A percentile compares a stretch with the other conserved stretches of the same genome.
phyloP scores from a whole-genome alignment of 1,139 yeast genomes.

The Candida freyschussii region DNA sequence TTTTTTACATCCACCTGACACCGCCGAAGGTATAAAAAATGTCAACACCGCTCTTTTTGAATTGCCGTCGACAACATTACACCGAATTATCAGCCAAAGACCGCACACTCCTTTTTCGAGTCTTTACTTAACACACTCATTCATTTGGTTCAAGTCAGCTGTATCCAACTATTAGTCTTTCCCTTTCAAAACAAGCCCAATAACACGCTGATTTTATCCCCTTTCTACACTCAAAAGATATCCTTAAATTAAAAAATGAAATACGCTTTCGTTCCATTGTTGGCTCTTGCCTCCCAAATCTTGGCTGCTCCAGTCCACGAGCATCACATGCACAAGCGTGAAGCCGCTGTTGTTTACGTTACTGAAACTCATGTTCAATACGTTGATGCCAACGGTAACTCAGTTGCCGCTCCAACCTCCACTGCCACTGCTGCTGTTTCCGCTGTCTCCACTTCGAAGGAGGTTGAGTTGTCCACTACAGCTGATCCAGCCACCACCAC shows the following conservation, averaged over 20 bases:
- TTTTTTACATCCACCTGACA: constrained; percentile 7
- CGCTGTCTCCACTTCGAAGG: constrained; percentile 21
- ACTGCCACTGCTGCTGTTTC: constrained; percentile 16
- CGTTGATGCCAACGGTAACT: constrained; percentile 36
- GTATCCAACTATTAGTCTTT: constrained; percentile 14
- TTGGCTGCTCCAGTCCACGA: constrained; percentile 46
- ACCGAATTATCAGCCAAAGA: too few species aligned
- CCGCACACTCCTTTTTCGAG: constrained; percentile 8
- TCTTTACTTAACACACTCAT: constrained; percentile 1
- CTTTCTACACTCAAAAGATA: too few species aligned
- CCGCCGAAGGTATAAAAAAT: constrained; percentile 9
- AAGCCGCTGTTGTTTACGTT: constrained; percentile 49
- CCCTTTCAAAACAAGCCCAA: too few species aligned
- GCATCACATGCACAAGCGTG: constrained; percentile 55
- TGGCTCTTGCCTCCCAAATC: constrained; percentile 33
- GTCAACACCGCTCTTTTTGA: constrained; percentile 13
- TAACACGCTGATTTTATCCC: too few species aligned
- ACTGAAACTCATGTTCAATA: constrained; percentile 48
- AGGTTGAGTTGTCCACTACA: constrained; percentile 21
- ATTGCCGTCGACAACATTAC: too few species aligned
- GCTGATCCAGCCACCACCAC: constrained; percentile 5
- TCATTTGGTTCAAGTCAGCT: background rate
- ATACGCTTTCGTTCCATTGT: constrained; percentile 22
- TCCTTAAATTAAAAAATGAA: too few species aligned
- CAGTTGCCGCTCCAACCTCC: constrained; percentile 24